Evolutionary conservation across 2,329 filamentous ascomycete genomes (phyloP), one percentile per base, ranked within the genome.

Genomic region (Falciphora oryzae): DNA sequence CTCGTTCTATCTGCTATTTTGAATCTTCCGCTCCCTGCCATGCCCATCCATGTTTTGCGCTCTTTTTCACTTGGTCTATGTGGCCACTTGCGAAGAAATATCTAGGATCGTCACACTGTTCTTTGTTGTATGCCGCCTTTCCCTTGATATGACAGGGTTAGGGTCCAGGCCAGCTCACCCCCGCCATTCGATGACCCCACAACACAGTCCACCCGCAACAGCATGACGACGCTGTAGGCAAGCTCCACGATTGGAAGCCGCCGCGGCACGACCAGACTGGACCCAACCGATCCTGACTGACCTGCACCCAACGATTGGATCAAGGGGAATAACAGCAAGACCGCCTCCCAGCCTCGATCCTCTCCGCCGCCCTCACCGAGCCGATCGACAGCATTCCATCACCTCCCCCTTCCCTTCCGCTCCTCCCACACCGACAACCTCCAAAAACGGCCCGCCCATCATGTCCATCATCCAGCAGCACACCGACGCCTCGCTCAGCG

Each of bases 381-480:
- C 44, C 44, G 44, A n/a, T 2, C 16, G 22, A 11, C 16, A 44
- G 14, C 44, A 53, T n/a, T n/a, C n/a, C n/a, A 2, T 44, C 16
- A 1, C 38, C 38, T 38, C 35, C 6, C 11, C 44, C 44, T 50
- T 6, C 18, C 22, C 8, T 50, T 4, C 44, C 16, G 44, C 18
- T 22, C 44, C 44, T 4, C 44, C 44, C 6, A n/a, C 44, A 53
- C n/a, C 44, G 44, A 25, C 18, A 5, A 44, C 38, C 13, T 4
- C 22, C 10, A 4, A 10, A 35, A 10, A 59, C 57, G 13, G 14
- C 57, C 29, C 44, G 28, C 61, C 32, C 59, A 70, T 64, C 61
- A 89, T 89, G 86, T 89, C 86, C 63, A 87, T 89, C 73, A 88
- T 88, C 70, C 86, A 88, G 74, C 85, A 89, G 75, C 83, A 87